Evolutionary conservation across 306 rosid species (phyloP), one percentile per base, ranked within the genome.

Genomic region (Vigna nakashimae): DNA sequence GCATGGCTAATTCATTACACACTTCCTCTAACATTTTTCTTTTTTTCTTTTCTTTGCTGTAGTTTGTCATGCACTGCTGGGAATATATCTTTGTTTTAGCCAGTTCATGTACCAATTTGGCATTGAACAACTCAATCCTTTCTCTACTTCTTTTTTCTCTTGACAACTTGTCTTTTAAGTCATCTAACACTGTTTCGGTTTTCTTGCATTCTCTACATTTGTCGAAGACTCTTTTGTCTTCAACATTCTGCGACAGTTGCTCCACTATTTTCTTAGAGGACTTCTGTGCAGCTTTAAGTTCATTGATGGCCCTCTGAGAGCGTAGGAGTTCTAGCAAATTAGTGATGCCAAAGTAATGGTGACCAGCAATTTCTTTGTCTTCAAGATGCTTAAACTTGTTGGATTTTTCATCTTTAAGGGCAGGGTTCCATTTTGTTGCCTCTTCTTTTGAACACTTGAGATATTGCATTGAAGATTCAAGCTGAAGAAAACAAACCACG

Each of bases 1-100:
- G 71, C 52, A 66, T 66, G 71, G 71, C 71, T 13, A 66, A 20
- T 20, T 66, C 71, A 12, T 66, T 66, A 3, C 71, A 66, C 34
- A 66, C 36, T 66, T 66, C 53, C 36, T 42, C 71, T 66, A 43
- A 20, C 71, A 42, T 0, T 66, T 43, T 22, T 66, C 53, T 66
- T 43, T 20, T 32, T 42, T 20, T 43, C 53, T 66, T 66, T 12
- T 42, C 71, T 66, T 66, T 42, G 9, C 24, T 43, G 36, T 43
- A 66, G 32, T 43, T 66, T 42, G 71, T 12, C 71, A 42, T 66
- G 22, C 2, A 42, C 24, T 20, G 34, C 34, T 66, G 22, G 11
- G 53, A 9, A 5, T 17, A 66, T 42, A 42, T 12, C 36, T 66
- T 42, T 6, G 53, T 28, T 42, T 42, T 42, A 43, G 34, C 11